These are phyloP conservation scores for Ganoderma resinaceum DNA, from an alignment of 1,284 basidiomycete genomes.

Conservation along the genomic window DNA sequence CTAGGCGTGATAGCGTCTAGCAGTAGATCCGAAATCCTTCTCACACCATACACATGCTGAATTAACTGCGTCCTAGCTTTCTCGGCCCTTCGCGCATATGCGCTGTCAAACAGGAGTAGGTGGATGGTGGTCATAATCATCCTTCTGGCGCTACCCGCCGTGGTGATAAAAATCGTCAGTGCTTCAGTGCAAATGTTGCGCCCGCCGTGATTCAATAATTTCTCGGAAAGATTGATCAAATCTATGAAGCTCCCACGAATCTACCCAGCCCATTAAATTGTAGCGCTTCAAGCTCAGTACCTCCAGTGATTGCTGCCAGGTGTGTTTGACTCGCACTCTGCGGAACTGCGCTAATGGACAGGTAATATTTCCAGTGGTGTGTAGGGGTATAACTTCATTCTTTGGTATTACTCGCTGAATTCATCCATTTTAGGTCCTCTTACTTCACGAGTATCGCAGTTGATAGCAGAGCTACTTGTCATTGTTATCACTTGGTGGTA, in stretches of 20 bases:
- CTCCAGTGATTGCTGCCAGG: background rate
- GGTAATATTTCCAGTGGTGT: background rate
- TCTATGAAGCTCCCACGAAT: background rate
- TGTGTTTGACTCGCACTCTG: background rate
- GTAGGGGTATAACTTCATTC: background rate
- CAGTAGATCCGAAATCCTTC: background rate
- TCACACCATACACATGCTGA: background rate
- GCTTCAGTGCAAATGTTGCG: background rate
- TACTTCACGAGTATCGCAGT: background rate
- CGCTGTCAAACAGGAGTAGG: background rate
- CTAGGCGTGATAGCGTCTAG: background rate
- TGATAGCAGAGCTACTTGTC: background rate
- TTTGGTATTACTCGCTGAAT: background rate
- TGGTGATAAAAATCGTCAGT: background rate
- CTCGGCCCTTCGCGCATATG: background rate
- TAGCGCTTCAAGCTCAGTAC: background rate
- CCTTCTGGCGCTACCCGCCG: background rate
- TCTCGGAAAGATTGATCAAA: no score
- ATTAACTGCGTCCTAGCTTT: background rate
- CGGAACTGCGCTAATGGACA: background rate
- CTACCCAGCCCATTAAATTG: background rate
- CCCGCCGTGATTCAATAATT: background rate
- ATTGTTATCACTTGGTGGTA: background rate
- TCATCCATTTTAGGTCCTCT: background rate
- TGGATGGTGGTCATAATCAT: background rate